These are phyloP conservation scores for Penicillium paneum DNA, from an alignment of 2,329 filamentous ascomycete species.

Conservation along the genomic window DNA sequence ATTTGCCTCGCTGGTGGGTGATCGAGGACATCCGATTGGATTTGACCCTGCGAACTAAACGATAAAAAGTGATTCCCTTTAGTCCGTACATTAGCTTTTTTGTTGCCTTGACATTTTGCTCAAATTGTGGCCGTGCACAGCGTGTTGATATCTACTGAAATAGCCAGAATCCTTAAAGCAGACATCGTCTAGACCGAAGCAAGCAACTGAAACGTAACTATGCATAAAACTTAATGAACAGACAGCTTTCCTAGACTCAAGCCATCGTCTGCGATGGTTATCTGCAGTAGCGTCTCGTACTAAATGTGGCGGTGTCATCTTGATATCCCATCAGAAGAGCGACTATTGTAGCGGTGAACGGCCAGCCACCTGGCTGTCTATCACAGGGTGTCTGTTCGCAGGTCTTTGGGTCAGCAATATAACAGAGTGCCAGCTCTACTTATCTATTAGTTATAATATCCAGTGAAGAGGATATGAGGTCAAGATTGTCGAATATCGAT, in stretches of 20 bases:
- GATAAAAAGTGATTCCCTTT: not conserved
- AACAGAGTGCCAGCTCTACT: not conserved
- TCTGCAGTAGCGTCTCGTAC: constrained; percentile 22
- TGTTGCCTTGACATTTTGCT: not conserved
- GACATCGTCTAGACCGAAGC: not conserved
- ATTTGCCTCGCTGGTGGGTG: constrained; percentile 3
- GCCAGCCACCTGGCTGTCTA: constrained; percentile 7
- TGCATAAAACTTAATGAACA: constrained; percentile 1
- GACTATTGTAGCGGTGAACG: constrained; percentile 24
- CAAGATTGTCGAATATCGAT: not conserved
- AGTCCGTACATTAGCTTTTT: not conserved
- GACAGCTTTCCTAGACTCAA: not conserved
- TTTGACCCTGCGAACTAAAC: constrained; percentile 2
- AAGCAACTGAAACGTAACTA: not conserved
- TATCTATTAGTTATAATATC: not conserved
- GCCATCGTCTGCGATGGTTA: constrained; percentile 5
- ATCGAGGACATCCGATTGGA: constrained; percentile 12
- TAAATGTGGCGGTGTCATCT: constrained; percentile 26
- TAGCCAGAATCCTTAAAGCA: not conserved
- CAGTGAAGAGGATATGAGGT: not conserved
- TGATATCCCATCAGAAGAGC: constrained; percentile 7
- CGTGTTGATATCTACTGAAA: not conserved
- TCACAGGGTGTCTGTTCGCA: not conserved
- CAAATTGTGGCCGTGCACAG: not conserved
- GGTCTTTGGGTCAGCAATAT: not conserved